Evolutionary conservation across 306 rosid species (phyloP).

Genomic region (Vicia villosa): DNA sequence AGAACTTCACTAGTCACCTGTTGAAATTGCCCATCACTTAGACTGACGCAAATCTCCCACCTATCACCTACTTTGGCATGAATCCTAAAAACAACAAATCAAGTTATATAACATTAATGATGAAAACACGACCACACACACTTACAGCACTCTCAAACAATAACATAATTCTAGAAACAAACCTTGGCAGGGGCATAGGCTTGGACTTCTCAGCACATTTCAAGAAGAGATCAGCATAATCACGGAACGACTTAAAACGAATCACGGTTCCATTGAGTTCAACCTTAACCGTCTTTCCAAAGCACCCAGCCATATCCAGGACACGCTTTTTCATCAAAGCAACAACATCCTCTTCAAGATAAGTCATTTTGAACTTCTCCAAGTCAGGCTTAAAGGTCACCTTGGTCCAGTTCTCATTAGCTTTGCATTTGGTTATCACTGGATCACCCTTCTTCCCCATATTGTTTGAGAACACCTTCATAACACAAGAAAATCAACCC

Average conservation of each 20-base stretch:
- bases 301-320: conserved; percentile 91
- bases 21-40: conserved; percentile 75
- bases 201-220: conserved; percentile 58
- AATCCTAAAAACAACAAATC: conserved; percentile 46
- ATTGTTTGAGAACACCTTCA: conserved; percentile 72
- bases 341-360: conserved; percentile 92
- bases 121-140: background rate
- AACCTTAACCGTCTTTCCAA: conserved; percentile 87
- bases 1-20: background rate
- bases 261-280: conserved; percentile 69
- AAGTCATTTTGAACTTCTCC: conserved; percentile 73
- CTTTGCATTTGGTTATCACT: conserved; percentile 73
- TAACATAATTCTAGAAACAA: too few relatives aligned
- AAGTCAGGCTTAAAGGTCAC: conserved; percentile 91
- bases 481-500: conserved; percentile 11
- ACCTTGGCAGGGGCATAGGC: conserved; percentile 72
- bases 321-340: conserved; percentile 94
- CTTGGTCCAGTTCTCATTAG: conserved; percentile 85
- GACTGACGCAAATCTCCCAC: conserved; percentile 88
- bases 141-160: background rate
- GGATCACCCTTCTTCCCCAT: conserved; percentile 86
- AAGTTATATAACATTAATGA: conserved; percentile 6
- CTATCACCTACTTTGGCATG: conserved; percentile 75
- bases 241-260: conserved; percentile 67
- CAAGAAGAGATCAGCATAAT: conserved; percentile 82